phyloP scores from a whole-genome alignment of 2,329 filamentous ascomycete genomes.

The Aspergillus viridinutans region DNA sequence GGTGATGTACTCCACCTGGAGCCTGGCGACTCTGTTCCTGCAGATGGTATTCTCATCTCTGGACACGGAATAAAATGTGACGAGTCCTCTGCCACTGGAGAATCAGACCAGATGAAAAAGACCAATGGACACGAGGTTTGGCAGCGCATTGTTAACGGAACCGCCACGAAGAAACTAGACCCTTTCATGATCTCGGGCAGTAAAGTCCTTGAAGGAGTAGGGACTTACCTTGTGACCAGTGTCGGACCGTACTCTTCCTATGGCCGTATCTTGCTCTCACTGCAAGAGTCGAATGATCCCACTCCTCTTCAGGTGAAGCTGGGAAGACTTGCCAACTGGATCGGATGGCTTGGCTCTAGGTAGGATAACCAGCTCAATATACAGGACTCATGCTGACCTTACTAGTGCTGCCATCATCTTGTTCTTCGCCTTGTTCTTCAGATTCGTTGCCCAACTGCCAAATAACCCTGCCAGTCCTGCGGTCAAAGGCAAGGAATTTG shows the following conservation, averaged over 20 bases:
- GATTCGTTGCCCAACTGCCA: conserved; percentile 69
- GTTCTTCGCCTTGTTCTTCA: conserved; percentile 81
- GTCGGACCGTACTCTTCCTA: conserved; percentile 71
- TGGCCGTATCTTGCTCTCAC: conserved; percentile 69
- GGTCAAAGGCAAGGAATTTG: conserved; percentile 72
- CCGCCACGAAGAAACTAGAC: conserved; percentile 54
- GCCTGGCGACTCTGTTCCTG: conserved; percentile 66
- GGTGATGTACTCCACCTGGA: conserved; percentile 67
- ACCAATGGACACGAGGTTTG: conserved; percentile 57
- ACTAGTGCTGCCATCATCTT: conserved; percentile 63
- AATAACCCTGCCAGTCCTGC: conserved; percentile 54
- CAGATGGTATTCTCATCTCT: conserved; percentile 65
- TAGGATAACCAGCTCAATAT: conserved; percentile 17
- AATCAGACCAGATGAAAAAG: conserved; percentile 70
- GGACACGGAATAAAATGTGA: conserved; percentile 67
- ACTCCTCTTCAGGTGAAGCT: conserved; percentile 74
- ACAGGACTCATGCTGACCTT: conserved; percentile 7
- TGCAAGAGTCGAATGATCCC: conserved; percentile 69
- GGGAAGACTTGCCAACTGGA: conserved; percentile 70
- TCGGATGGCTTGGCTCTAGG: conserved; percentile 71
- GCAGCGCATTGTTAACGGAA: conserved; percentile 51
- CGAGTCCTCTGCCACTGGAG: conserved; percentile 69
- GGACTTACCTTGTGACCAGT: conserved; percentile 69
- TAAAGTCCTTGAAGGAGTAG: conserved; percentile 72
- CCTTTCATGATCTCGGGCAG: conserved; percentile 77